A percentile compares a stretch with the other conserved stretches of the same genome.
phyloP scores from a whole-genome alignment of 2,329 filamentous ascomycete genomes.

The Fusarium sp. region DNA sequence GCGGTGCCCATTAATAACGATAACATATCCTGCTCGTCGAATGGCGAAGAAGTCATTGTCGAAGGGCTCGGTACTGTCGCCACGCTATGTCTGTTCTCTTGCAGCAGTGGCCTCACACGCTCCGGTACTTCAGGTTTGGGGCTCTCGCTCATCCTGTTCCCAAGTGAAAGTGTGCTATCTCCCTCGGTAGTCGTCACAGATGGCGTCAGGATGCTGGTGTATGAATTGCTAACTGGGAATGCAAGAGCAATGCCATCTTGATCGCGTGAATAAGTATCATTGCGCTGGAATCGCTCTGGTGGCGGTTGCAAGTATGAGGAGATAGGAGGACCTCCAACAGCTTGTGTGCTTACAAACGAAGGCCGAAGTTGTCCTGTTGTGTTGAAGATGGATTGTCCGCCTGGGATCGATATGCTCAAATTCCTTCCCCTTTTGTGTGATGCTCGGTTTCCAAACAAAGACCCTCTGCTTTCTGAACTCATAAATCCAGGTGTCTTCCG shows the following conservation, averaged over 20 bases:
- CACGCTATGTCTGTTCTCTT: constrained; percentile 25
- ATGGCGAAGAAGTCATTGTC: constrained; percentile 44
- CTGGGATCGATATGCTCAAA: constrained; percentile 30
- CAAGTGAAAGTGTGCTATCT: constrained; percentile 17
- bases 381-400: constrained; percentile 9
- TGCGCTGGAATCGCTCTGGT: constrained; percentile 14
- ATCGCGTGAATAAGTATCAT: constrained; percentile 16
- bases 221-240: constrained; percentile 36
- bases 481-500: neutral
- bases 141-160: constrained; percentile 18
- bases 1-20: constrained; percentile 42
- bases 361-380: constrained; percentile 31
- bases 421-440: constrained; percentile 33
- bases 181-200: constrained; percentile 38
- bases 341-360: constrained; percentile 37
- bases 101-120: constrained; percentile 6
- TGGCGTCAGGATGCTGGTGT: constrained; percentile 40
- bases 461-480: constrained; percentile 15
- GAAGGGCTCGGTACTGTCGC: constrained; percentile 24
- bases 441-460: constrained; percentile 30
- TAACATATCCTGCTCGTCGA: constrained; percentile 48
- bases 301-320: constrained; percentile 34
- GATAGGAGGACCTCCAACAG: constrained; percentile 30
- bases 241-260: constrained; percentile 29
- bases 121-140: constrained; percentile 4